Conservation (phyloP, 805 yeast genomes). For the Trichomonascus vanleenenianus region DNA sequence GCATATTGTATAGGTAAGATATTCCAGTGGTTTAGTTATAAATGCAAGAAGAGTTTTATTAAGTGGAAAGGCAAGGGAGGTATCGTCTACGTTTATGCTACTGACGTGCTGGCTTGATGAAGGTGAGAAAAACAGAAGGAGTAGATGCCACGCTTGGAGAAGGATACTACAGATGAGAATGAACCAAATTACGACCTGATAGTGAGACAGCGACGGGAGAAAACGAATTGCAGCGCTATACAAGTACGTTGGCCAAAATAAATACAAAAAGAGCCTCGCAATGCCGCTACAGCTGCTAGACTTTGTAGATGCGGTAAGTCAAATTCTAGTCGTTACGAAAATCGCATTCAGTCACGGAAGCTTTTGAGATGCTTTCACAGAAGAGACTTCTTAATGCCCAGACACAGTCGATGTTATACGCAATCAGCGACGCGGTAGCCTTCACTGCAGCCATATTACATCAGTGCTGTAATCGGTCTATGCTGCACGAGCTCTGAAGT, state of each 20-base stretch:
- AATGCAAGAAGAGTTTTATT: too few species aligned
- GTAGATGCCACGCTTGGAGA: slow-evolving; percentile 39
- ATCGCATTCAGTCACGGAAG: too few species aligned
- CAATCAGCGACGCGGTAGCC: neutral
- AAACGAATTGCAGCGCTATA: slow-evolving; percentile 17
- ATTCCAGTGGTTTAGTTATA: too few species aligned
- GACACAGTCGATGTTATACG: too few species aligned
- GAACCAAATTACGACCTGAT: slow-evolving; percentile 40
- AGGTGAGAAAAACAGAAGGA: slow-evolving; percentile 31
- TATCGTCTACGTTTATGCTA: slow-evolving; percentile 30
- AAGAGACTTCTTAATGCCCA: too few species aligned
- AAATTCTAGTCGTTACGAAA: too few species aligned
- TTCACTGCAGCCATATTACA: too few species aligned
- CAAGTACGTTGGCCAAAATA: slow-evolving; percentile 45
- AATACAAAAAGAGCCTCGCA: slow-evolving; percentile 73
- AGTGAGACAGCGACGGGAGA: slow-evolving; percentile 34
- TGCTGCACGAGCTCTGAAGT: too few species aligned
- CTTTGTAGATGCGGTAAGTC: slow-evolving; percentile 65
- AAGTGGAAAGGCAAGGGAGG: slow-evolving; percentile 33
- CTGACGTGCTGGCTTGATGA: slow-evolving; percentile 40
- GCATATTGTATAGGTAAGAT: too few species aligned
- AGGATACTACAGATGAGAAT: slow-evolving; percentile 44
- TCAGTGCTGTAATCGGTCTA: too few species aligned
- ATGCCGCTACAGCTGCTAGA: slow-evolving; percentile 32
- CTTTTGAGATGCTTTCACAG: too few species aligned